Evolutionary conservation across 495 filamentous ascomycete species (phyloP), one percentile per base, ranked within the genome.

Genomic region (Penicilliopsis zonata): DNA sequence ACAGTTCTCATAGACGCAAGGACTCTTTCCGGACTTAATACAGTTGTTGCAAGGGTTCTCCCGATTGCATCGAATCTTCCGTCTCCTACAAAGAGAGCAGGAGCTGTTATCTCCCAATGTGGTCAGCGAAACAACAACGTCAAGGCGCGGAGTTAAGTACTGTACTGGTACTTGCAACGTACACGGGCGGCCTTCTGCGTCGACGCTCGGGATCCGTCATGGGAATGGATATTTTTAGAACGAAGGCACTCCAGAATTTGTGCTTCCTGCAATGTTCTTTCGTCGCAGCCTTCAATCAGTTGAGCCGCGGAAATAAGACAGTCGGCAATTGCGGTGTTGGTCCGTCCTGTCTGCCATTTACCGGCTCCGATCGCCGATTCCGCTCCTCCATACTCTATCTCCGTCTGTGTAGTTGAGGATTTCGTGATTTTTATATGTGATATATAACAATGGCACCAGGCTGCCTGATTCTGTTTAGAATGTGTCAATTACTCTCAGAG

Each of bases 11-110:
- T 68, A 74, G 2, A 50, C 38, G 41, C 69, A 73, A 6, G 18
- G 35, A 2, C 32, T 46, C 26, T 47, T 64, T 33, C 51, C 62
- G 2, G 66, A 63, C n/a, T n/a, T 7, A 55, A 55, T 1, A 31
- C 70, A 73, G 36, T 71, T 68, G 37, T 52, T 65, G 36, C 66
- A 73, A 4, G 69, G 66, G 9, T 18, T 43, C 37, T 63, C 55
- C 16, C 61, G 52, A 47, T 68, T 59, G 41, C 69, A 72, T 38
- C 51, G 48, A n/a, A 70, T 59, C 34, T 72, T 72, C 9, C 65
- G 54, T 35, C 43, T 55, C 18, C 65, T 44, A 25, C 69, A 72
- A 1, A 61, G 46, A 19, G 41, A 36, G 41, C 67, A 70, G 2
- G 67, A 57, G n/a, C 58, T 57, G 23, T 5, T 13, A 19, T 26